Percentiles rank a stretch among this genome's conserved stretches.
These are phyloP conservation scores for Sporothrix mexicana DNA, from an alignment of 2,329 filamentous ascomycete genomes.

Conservation along the genomic window DNA sequence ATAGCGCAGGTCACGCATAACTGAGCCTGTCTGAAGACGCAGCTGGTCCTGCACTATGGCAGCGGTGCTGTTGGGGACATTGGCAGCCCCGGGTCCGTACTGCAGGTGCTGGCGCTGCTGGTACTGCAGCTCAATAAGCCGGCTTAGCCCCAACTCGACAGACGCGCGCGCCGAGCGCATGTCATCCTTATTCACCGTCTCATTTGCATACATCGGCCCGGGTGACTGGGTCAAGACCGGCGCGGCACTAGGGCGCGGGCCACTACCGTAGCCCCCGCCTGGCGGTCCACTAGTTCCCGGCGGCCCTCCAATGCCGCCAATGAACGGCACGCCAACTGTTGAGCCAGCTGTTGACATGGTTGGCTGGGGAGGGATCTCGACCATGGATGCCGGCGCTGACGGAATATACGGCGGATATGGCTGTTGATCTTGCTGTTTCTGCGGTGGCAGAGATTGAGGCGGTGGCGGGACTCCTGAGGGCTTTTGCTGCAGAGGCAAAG, in stretches of 20 bases:
- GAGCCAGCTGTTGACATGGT: constrained; percentile 37
- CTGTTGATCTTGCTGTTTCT: constrained; percentile 8
- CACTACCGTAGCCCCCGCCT: constrained; percentile 12
- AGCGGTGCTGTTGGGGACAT: constrained; percentile 43
- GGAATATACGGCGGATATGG: constrained; percentile 16
- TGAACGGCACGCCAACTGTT: not conserved
- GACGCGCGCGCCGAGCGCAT: constrained; percentile 38
- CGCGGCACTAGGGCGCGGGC: constrained; percentile 6
- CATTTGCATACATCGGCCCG: constrained; percentile 33
- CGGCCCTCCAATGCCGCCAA: not conserved
- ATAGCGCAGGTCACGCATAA: constrained; percentile 53
- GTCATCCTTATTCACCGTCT: constrained; percentile 32
- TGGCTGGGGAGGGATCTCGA: constrained; percentile 36
- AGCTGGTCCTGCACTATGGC: constrained; percentile 53
- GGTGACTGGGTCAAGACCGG: constrained; percentile 37
- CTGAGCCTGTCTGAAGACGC: constrained; percentile 50
- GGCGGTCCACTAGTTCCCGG: not conserved
- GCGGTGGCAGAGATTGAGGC: not conserved
- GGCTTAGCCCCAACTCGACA: constrained; percentile 45
- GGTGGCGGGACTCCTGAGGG: constrained; percentile 16
- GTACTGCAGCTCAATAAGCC: constrained; percentile 46
- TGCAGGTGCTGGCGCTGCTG: constrained; percentile 40
- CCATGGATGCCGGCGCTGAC: constrained; percentile 32
- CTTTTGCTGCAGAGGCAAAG: constrained; percentile 25
- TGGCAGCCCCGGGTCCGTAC: constrained; percentile 38